These are phyloP conservation scores for Oryza longistaminata DNA, from an alignment of 176 grass and related monocot species.

Conservation along the genomic window DNA sequence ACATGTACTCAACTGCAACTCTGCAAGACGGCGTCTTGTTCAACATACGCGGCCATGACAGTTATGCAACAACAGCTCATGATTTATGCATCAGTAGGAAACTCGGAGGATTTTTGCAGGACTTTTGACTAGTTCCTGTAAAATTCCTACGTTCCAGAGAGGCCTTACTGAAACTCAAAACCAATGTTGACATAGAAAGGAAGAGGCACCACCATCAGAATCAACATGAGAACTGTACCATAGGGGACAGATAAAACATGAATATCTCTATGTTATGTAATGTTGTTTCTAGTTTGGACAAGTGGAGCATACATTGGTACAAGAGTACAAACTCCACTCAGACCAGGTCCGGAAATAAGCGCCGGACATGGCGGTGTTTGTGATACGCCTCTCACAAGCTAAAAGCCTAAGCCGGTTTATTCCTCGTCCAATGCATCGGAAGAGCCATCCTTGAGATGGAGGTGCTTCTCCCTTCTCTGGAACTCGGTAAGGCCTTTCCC, in stretches of 20 bases:
- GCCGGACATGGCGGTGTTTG: not conserved
- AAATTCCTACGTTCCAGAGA: not conserved
- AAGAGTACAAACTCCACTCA: conserved; percentile 1
- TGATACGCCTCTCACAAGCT: not conserved
- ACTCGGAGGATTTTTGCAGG: not conserved
- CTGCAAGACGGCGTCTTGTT: not conserved
- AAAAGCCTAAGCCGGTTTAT: conserved; percentile 36
- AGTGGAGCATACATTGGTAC: not conserved
- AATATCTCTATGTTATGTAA: conserved; percentile 6
- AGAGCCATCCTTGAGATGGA: conserved; percentile 75
- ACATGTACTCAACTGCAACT: conserved; percentile 9
- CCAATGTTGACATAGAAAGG: not conserved
- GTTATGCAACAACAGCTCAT: not conserved
- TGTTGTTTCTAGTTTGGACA: conserved; percentile 35
- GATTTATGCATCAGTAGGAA: not conserved
- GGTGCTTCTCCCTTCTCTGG: conserved; percentile 95
- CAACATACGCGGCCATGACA: not conserved
- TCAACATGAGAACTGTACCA: not conserved
- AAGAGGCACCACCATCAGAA: not conserved
- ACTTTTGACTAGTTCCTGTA: not conserved
- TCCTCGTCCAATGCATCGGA: conserved; percentile 55
- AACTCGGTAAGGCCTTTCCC: conserved; percentile 97
- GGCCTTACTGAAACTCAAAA: not conserved
- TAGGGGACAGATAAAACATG: not conserved
- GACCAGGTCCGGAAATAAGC: not conserved